phyloP scores from a whole-genome alignment of 495 filamentous ascomycete species.

The Neurospora tetraspora region DNA sequence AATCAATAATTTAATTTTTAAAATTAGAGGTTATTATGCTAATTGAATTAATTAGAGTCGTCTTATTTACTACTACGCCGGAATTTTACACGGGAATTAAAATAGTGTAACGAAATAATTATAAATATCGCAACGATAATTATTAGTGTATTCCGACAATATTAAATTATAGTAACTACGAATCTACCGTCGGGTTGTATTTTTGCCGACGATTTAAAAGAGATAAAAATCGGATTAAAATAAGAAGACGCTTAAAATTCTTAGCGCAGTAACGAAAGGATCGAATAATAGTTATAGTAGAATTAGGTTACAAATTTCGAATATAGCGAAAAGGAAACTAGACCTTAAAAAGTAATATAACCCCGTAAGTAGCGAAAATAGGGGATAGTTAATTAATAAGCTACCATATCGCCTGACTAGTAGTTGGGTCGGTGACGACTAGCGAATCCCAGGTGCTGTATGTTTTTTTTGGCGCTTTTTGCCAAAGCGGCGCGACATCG shows the following conservation, averaged over 20 bases:
- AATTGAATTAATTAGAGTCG: neutral
- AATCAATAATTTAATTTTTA: neutral
- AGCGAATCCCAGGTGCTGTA: constrained; percentile 36
- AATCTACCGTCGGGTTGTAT: neutral
- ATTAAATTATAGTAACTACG: neutral
- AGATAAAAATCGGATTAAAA: neutral
- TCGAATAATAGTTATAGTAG: no score
- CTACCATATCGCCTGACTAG: constrained; percentile 22
- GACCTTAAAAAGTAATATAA: no score
- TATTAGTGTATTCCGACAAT: neutral
- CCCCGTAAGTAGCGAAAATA: no score
- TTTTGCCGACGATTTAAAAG: neutral
- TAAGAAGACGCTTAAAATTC: neutral
- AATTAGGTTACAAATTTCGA: no score
- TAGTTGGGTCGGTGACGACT: constrained; percentile 35
- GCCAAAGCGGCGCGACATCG: no score
- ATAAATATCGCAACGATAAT: neutral
- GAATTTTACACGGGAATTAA: neutral
- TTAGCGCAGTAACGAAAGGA: neutral
- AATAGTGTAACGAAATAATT: neutral
- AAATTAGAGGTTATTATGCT: neutral
- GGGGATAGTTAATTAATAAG: no score
- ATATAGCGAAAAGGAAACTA: no score
- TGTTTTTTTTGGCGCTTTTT: constrained; percentile 17
- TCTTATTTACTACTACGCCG: neutral